These are phyloP conservation scores for Porogramme epimiltina DNA, from an alignment of 1,284 basidiomycete genomes.

Conservation along the genomic window DNA sequence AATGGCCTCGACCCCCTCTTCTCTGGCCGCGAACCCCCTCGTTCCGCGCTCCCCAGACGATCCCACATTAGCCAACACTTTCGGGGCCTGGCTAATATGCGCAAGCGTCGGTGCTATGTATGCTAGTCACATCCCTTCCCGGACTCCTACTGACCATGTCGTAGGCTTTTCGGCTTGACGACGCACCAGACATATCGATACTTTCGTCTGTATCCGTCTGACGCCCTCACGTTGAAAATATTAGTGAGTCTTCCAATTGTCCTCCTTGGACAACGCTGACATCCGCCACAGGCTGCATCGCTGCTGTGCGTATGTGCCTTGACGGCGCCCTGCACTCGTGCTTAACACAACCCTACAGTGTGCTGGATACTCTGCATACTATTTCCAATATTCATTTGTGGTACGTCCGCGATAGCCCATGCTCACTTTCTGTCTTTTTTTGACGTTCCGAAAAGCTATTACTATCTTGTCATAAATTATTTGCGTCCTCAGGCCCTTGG, in stretches of 20 bases:
- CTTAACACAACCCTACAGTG: background rate
- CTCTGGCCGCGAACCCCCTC: too few relatives aligned
- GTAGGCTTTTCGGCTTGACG: background rate
- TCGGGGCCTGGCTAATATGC: conserved; percentile 1
- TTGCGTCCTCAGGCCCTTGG: background rate
- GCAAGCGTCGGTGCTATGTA: background rate
- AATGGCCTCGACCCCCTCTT: too few relatives aligned
- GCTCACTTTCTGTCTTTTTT: background rate
- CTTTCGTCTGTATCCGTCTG: background rate
- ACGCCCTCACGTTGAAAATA: background rate
- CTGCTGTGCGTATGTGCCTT: background rate
- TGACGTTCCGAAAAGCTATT: background rate
- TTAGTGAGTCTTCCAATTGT: background rate
- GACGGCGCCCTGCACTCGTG: background rate
- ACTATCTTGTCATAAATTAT: conserved; percentile 2
- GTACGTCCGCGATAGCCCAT: background rate
- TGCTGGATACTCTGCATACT: background rate
- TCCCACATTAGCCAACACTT: background rate
- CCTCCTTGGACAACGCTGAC: background rate
- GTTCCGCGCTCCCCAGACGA: background rate
- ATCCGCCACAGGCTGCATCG: background rate
- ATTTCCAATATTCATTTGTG: background rate
- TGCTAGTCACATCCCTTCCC: background rate
- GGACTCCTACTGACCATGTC: background rate
- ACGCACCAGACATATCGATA: conserved; percentile 1